phyloP scores from a whole-genome alignment of 2,329 filamentous ascomycete genomes.

The Fusarium continuum region DNA sequence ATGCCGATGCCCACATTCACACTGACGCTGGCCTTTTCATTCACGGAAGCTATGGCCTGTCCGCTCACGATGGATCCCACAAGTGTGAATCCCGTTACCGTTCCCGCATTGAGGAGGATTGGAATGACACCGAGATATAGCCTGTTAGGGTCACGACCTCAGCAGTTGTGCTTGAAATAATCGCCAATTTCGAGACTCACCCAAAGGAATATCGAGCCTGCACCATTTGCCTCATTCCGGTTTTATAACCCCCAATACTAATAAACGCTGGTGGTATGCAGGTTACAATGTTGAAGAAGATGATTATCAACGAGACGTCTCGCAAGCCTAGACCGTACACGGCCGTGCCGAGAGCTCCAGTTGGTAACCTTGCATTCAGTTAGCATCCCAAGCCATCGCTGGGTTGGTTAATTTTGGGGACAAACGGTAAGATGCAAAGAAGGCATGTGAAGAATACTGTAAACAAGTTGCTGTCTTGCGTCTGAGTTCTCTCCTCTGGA shows the following conservation, averaged over 20 bases:
- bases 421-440: constrained; percentile 66
- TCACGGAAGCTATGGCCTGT: constrained; percentile 60
- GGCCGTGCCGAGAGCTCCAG: constrained; percentile 66
- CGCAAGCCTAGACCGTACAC: constrained; percentile 63
- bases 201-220: constrained; percentile 70
- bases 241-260: constrained; percentile 63
- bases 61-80: constrained; percentile 66
- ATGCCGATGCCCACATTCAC: constrained; percentile 66
- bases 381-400: neutral
- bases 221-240: constrained; percentile 67
- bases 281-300: constrained; percentile 67
- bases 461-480: constrained; percentile 64
- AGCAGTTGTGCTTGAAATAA: neutral
- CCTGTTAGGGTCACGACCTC: constrained; percentile 34
- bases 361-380: constrained; percentile 57
- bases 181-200: constrained; percentile 38
- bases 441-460: constrained; percentile 69
- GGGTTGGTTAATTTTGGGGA: constrained; percentile 5
- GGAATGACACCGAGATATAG: constrained; percentile 61
- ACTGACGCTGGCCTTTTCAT: constrained; percentile 54
- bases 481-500: constrained; percentile 61
- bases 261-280: constrained; percentile 64
- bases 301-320: constrained; percentile 64
- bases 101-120: constrained; percentile 64
- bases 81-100: constrained; percentile 66